Conservation (phyloP, 2,329 filamentous ascomycete genomes). For the Neophaeococcomyces mojaviensis region DNA sequence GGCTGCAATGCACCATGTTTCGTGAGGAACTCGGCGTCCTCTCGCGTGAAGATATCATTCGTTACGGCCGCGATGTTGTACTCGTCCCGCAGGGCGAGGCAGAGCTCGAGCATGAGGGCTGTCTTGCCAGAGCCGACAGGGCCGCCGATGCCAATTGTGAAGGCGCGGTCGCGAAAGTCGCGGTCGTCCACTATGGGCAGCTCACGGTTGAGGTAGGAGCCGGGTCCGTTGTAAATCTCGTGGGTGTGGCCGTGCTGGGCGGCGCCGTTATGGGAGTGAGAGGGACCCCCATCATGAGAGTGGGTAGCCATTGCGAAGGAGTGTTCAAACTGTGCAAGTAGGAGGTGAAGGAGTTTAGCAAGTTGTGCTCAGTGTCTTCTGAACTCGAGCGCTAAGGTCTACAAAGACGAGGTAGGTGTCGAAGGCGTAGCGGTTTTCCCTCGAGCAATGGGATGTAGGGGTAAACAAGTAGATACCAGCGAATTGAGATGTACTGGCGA, state of each 20-base stretch:
- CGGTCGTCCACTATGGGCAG: conserved; percentile 88
- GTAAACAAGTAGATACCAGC: too few species aligned
- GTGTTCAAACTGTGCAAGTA: too few species aligned
- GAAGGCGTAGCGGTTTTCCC: too few species aligned
- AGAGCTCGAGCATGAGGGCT: conserved; percentile 90
- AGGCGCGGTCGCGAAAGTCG: conserved; percentile 80
- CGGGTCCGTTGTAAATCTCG: conserved; percentile 89
- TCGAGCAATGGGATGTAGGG: too few species aligned
- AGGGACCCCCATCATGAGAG: conserved; percentile 33
- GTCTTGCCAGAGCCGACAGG: conserved; percentile 97
- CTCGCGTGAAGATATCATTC: conserved; percentile 40
- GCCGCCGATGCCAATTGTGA: conserved; percentile 95
- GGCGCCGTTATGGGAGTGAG: conserved; percentile 52
- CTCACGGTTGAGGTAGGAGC: conserved; percentile 80
- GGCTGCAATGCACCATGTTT: conserved; percentile 75
- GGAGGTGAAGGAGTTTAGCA: background rate
- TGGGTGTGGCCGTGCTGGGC: conserved; percentile 87
- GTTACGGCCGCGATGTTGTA: conserved; percentile 92
- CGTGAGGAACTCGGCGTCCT: conserved; percentile 96
- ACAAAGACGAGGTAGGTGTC: too few species aligned
- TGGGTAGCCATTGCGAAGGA: conserved; percentile 22
- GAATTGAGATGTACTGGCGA: too few species aligned
- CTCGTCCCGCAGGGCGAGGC: conserved; percentile 67
- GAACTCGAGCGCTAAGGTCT: too few species aligned
- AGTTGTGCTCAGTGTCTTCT: too few species aligned